A percentile compares a stretch with the other conserved stretches of the same genome.
These are phyloP conservation scores for Candida sphagnicola DNA, from an alignment of 805 yeast genomes.

Conservation along the genomic window DNA sequence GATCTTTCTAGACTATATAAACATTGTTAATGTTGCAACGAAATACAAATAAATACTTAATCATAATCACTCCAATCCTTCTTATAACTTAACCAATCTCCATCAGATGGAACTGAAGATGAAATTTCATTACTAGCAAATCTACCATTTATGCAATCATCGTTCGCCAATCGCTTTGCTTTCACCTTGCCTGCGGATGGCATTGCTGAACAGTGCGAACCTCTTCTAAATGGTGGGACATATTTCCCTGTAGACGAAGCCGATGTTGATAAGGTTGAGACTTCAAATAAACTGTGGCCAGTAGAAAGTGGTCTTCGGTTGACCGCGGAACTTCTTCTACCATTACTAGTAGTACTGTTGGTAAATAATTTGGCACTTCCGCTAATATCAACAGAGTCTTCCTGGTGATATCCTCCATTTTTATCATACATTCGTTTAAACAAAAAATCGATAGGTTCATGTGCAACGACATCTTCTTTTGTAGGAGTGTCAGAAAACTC, in stretches of 20 bases:
- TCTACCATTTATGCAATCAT: constrained; percentile 1
- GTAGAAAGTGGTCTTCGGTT: constrained; percentile 11
- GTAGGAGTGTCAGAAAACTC: constrained; percentile 12
- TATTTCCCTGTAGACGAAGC: constrained; percentile 47
- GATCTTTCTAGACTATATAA: no score
- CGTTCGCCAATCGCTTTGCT: constrained; percentile 1
- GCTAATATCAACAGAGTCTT: neutral
- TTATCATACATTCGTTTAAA: neutral
- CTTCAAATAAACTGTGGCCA: constrained; percentile 7
- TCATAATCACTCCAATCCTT: constrained; percentile 28
- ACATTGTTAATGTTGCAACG: no score
- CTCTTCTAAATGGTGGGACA: constrained; percentile 69
- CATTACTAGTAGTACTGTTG: neutral
- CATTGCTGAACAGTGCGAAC: constrained; percentile 26
- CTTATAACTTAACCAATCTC: constrained; percentile 22
- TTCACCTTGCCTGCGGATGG: constrained; percentile 3
- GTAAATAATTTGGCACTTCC: neutral
- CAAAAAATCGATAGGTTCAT: neutral
- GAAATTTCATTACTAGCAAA: constrained; percentile 4
- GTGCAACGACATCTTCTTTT: neutral
- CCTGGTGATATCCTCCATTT: neutral
- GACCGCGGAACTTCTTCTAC: constrained; percentile 2
- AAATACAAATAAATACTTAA: neutral
- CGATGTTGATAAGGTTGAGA: constrained; percentile 2
- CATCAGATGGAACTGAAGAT: constrained; percentile 8